Evolutionary conservation across 257 asterid species (phyloP).

Genomic region (Solanum medicagineum): DNA sequence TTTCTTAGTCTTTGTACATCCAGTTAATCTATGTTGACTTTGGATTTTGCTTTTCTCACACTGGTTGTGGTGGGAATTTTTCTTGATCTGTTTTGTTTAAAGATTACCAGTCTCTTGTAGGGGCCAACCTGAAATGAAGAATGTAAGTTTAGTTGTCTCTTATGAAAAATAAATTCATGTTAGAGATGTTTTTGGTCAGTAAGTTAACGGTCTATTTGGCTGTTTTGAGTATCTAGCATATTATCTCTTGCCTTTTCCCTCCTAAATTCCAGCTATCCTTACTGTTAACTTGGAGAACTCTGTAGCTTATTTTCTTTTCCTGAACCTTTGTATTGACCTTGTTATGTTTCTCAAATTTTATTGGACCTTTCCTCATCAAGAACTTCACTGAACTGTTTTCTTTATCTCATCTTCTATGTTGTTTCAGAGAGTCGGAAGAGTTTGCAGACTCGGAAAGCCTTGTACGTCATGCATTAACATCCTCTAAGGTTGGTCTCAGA

Average conservation of each 20-base stretch:
- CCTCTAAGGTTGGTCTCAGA: constrained; percentile 29
- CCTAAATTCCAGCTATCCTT: not conserved
- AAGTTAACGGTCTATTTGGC: not conserved
- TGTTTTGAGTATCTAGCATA: not conserved
- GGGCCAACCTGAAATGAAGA: not conserved
- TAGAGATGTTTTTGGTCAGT: not conserved
- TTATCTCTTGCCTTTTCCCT: not conserved
- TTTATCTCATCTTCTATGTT: not conserved
- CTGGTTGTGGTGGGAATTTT: not conserved
- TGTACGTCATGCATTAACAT: constrained; percentile 50
- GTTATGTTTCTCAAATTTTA: constrained; percentile 1
- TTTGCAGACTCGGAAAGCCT: constrained; percentile 43
- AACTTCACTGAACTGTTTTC: not conserved
- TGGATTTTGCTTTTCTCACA: not conserved
- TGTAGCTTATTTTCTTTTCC: not conserved
- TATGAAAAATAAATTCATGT: not conserved
- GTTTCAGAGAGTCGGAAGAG: constrained; percentile 44
- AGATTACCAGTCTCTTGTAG: not conserved
- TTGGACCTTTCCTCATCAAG: not conserved
- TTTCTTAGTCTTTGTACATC: not conserved
- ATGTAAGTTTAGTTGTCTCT: not conserved
- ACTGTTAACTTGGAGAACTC: not conserved
- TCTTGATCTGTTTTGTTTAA: not conserved
- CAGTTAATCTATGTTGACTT: not conserved
- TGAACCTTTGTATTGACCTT: not conserved